phyloP scores from a whole-genome alignment of 306 rosid species.

The Vigna reflexopilosa region DNA sequence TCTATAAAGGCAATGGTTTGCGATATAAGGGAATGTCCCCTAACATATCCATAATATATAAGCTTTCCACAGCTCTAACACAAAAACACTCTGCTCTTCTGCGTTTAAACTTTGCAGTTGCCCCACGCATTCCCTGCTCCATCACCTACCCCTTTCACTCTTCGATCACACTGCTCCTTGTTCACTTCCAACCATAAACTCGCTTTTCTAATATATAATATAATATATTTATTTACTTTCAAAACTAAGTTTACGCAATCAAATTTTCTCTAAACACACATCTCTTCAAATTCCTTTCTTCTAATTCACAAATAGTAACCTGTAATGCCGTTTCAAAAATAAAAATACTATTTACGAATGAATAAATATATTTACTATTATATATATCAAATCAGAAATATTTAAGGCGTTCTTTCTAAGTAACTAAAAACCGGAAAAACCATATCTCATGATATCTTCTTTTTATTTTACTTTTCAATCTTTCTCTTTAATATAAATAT shows the following conservation, averaged over 20 bases:
- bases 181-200: background rate
- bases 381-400: background rate
- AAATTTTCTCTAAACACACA: no score
- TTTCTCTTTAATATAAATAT: no score
- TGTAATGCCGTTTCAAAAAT: background rate
- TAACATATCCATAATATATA: conserved; percentile 19
- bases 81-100: background rate
- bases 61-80: background rate
- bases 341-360: background rate
- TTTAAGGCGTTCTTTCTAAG: background rate
- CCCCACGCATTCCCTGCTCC: conserved; percentile 46
- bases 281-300: background rate
- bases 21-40: background rate
- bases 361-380: background rate
- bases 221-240: no score
- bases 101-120: conserved; percentile 36
- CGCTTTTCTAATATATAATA: no score
- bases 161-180: no score
- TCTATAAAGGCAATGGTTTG: background rate
- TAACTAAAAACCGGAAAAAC: no score
- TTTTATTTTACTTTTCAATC: no score
- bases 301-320: background rate
- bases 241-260: no score
- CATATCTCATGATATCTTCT: no score
- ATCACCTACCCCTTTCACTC: conserved; percentile 4